Percentiles rank a stretch among this genome's conserved stretches.
These are phyloP conservation scores for Auricularia sp. DNA, from an alignment of 768 basidiomycete species.

Conservation along the genomic window DNA sequence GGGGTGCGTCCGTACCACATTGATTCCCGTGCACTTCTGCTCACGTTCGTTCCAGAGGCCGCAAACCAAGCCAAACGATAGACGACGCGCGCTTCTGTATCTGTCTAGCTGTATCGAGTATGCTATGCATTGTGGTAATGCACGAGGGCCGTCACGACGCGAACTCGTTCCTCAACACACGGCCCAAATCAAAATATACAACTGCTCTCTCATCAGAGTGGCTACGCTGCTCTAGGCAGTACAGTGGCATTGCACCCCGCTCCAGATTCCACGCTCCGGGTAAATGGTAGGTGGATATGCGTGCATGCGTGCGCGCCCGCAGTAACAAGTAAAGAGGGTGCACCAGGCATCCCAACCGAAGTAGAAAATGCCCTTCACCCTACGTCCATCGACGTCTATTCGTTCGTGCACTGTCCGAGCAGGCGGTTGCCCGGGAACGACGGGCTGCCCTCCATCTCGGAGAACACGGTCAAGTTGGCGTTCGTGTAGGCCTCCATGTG, in stretches of 20 bases:
- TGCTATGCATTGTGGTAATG: neutral
- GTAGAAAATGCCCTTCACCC: neutral
- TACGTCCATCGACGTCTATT: neutral
- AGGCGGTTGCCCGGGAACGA: conserved; percentile 56
- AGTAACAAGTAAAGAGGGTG: neutral
- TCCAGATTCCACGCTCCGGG: neutral
- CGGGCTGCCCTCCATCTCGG: conserved; percentile 54
- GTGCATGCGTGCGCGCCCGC: neutral
- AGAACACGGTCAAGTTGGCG: conserved; percentile 38
- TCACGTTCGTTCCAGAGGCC: conserved; percentile 24
- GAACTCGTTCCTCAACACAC: neutral
- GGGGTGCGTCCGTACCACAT: conserved; percentile 47
- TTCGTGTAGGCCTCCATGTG: conserved; percentile 72
- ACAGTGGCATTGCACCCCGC: neutral
- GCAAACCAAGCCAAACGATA: conserved; percentile 32
- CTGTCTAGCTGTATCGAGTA: neutral
- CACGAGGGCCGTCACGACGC: neutral
- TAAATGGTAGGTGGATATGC: neutral
- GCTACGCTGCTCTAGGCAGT: neutral
- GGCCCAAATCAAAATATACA: neutral
- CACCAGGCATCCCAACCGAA: neutral
- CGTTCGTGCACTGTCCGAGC: conserved; percentile 40
- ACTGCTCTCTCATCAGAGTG: neutral
- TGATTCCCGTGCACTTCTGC: neutral
- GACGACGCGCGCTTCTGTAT: neutral